Base-by-base conservation (phyloP, 163 green algal species). In the Volvox carteri region DNA sequence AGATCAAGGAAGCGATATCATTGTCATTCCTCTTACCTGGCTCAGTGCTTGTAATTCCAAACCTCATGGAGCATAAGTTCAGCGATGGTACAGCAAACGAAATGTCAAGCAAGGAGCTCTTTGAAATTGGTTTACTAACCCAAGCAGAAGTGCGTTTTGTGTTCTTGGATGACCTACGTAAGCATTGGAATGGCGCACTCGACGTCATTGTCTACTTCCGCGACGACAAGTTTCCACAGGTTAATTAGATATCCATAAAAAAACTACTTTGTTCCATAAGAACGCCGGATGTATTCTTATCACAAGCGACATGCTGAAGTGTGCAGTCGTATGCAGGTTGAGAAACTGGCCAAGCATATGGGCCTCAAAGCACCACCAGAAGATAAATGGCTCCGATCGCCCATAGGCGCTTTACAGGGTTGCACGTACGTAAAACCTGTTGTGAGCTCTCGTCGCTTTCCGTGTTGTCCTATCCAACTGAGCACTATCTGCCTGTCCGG, bases 351-450 rank as follows among this genome's bases (percentile, higher is more conserved):
- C 21, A 14, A 30, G n/a, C 14, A 39, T 18, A 86, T 86, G 79
- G 79, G 62, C 4, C 21, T 86, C 30, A 44, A 35, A 21, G 62
- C 79, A 44, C 79, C 79, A 18, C 25, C 12, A 2, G n/a, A 68
- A 60, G n/a, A 78, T 5, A 54, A 68, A 42, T 86, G 79, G 79
- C 46, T 86, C n/a, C 79, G 62, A 23, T 86, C 79, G 19, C 79
- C 79, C 9, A n/a, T 78, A 30, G 78, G 79, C 42, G 42, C 65
- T 5, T 48, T 42, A 39, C 21, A 30, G 42, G 78, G 78, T 18
- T 86, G 78, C 60, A 65, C 28, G 78, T 86, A 54, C 23, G 78
- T n/a, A n/a, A n/a, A n/a, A n/a, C n/a, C n/a, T 11, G 18, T 28
- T 37, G 4, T 12, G 3, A 37, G n/a, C n/a, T n/a, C n/a, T n/a